Conservation (phyloP, 139 green algal species). For the Bryopsis sp. region DNA sequence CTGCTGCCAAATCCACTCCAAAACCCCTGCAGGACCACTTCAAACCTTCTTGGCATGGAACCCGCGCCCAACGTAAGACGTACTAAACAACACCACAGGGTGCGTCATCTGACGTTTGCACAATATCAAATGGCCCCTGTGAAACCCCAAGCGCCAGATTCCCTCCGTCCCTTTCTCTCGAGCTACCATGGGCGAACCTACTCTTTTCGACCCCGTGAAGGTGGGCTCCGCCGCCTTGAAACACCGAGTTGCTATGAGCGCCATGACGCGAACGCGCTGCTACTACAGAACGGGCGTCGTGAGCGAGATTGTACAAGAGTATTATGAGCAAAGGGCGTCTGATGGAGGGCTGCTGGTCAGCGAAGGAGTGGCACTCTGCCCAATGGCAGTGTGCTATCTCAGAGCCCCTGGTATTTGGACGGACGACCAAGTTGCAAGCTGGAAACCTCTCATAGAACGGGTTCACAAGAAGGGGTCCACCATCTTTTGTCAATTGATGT, state of each 20-base stretch:
- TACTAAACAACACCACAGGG: too few species aligned
- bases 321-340: not conserved
- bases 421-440: constrained; percentile 15
- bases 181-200: too few species aligned
- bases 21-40: too few species aligned
- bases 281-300: too few species aligned
- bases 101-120: too few species aligned
- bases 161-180: too few species aligned
- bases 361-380: not conserved
- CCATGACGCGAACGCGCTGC: not conserved
- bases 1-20: too few species aligned
- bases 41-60: too few species aligned
- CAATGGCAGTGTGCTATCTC: not conserved
- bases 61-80: too few species aligned
- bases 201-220: not conserved
- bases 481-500: constrained; percentile 24
- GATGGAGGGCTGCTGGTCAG: constrained; percentile 5
- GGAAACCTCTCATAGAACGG: not conserved
- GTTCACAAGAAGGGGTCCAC: constrained; percentile 20
- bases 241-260: constrained; percentile 1
- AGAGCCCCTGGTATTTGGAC: constrained; percentile 14
- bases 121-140: too few species aligned
- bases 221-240: not conserved
- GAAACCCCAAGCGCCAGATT: too few species aligned
- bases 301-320: not conserved